Base-by-base conservation (phyloP, 805 yeast genomes). In the Starmerella kuoi region DNA sequence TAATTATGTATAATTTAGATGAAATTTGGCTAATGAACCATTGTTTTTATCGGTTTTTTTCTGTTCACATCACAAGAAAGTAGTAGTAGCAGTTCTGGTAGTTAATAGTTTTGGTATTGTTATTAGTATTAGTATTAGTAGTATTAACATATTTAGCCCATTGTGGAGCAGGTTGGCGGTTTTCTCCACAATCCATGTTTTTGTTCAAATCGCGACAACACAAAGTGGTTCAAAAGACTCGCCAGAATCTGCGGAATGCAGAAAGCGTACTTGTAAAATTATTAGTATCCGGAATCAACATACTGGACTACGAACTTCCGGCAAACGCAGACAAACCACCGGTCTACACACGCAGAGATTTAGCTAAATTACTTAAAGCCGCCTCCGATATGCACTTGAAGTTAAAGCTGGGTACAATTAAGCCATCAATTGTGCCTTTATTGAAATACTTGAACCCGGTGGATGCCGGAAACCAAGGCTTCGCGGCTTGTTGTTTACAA, bases 381-480 rank as follows among this genome's bases (percentile, higher is more conserved):
- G 48, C 48, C 2, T 19, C 31, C 4, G 31, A 37, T 18, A 39
- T 30, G 15, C 48, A 44, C 18, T 33, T 44, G 26, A 41, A 37
- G 18, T 31, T 44, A 11, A 44, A 44, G 23, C 25, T 44, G 9
- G 27, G 30, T n/a, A 25, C 32, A 6, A 15, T 18, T 6, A 14
- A 6, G 4, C 6, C 27, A 3, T 23, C 7, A 14, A 31, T 26
- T 11, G 4, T 27, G 2, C 7, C 45, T n/a, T 24, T 44, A 8
- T 12, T 44, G 19, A 31, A 21, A 30, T 44, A 44, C 21, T 30
- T 44, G 31, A 36, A 30, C 20, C 36, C 40, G 11, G 5, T 20
- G 15, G 42, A 35, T 5, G 4, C 23, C 2, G 25, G 31, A 11
- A 11, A 17, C 9, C 21, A 26, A 4, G 35, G 32, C 17, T 44